Base-by-base conservation (phyloP, 495 filamentous ascomycete genomes). In the Trichoderma gamsii region DNA sequence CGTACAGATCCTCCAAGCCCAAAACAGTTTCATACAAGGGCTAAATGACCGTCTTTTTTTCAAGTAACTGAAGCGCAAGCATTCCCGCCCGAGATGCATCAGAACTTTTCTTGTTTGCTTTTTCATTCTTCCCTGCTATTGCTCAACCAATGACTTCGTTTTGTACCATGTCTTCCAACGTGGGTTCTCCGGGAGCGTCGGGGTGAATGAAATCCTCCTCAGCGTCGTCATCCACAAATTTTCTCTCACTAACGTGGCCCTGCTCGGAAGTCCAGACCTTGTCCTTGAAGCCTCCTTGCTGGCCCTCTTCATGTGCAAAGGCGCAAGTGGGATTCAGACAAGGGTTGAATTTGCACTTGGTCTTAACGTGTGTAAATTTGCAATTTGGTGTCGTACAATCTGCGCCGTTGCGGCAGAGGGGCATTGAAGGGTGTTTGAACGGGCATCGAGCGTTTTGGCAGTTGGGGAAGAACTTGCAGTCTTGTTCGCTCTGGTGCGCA, bases 401-500 rank as follows among this genome's bases (percentile, higher is more conserved):
- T 43, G 91, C 91, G 25, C 96, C 96, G 73, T 98, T 98, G 64
- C 92, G 88, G 79, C 95, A 99, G 51, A 92, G 86, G 3, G 81
- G 81, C 77, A 81, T 81, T 15, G 90, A 88, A 77, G 92, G 91
- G 65, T 99, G 95, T 75, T 88, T 88, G 81, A 96, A 99, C 12
- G 90, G 86, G 74, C 95, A 99, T 68, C 83, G 78, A 9, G 89
- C 84, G 75, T 96, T 97, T 49, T 90, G 88, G 82, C 95, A 99
- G 79, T 97, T 90, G 51, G 95, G 93, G 76, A 87, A 97, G 83
- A 94, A 99, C 73, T 88, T 90, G 88, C 95, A 99, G 73, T 97
- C 88, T 74, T 88, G 85, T 74, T 96, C 90, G 64, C 87, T 84
- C 76, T 95, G 89, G 77, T 92, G 89, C 15, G 87, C 87, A 43